Percentiles rank a stretch among this genome's conserved stretches.
These are phyloP conservation scores for Colletotrichum gloeosporioides DNA, from an alignment of 2,329 filamentous ascomycete species.

Conservation along the genomic window DNA sequence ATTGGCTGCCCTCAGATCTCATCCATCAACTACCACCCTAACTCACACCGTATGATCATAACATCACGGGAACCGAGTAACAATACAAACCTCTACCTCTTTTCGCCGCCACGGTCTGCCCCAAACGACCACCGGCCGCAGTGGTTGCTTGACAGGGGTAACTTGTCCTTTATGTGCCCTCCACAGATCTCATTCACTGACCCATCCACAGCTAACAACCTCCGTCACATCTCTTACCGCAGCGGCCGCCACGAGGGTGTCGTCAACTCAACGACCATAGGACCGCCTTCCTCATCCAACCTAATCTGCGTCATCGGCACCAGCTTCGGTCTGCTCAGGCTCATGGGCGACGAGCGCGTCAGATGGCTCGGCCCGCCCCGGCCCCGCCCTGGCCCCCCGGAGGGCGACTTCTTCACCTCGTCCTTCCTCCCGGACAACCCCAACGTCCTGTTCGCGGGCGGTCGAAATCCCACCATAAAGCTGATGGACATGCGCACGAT, in stretches of 20 bases:
- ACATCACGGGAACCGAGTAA: conserved; percentile 41
- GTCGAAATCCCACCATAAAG: conserved; percentile 52
- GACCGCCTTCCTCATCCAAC: conserved; percentile 39
- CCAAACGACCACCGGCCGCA: conserved; percentile 31
- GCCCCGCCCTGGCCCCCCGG: conserved; percentile 13
- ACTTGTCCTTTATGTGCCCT: neutral
- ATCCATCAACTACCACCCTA: conserved; percentile 52
- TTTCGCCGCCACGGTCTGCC: conserved; percentile 38
- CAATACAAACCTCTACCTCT: conserved; percentile 39
- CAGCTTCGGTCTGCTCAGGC: conserved; percentile 48
- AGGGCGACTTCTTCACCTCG: conserved; percentile 51
- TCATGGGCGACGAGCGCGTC: conserved; percentile 35
- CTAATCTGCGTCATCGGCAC: conserved; percentile 54
- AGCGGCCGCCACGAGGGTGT: conserved; percentile 32
- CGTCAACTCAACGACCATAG: conserved; percentile 47
- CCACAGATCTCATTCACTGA: neutral
- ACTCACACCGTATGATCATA: conserved; percentile 46
- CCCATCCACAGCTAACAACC: conserved; percentile 30
- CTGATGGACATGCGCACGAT: conserved; percentile 49
- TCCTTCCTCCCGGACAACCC: conserved; percentile 51
- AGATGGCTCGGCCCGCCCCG: conserved; percentile 37
- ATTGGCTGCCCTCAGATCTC: conserved; percentile 46
- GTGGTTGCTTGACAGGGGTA: conserved; percentile 41
- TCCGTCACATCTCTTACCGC: conserved; percentile 35
- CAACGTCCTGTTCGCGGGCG: conserved; percentile 55